Evolutionary conservation across 129 eudicot species (phyloP).

Genomic region (Arctium minus): DNA sequence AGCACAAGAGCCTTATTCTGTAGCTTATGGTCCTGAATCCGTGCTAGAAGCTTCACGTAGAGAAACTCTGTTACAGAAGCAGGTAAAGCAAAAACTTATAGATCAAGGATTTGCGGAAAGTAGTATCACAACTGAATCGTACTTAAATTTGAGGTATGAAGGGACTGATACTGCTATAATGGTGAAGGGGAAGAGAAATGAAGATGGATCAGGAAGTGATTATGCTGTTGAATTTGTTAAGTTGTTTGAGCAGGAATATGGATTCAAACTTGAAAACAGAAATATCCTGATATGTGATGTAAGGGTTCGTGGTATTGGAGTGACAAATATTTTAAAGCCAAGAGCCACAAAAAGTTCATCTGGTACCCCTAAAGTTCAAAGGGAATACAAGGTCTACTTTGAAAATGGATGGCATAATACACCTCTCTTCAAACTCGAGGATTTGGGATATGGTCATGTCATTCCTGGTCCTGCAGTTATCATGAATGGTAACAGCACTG

Average conservation of each 20-base stretch:
- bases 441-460: constrained; percentile 69
- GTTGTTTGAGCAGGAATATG: constrained; percentile 85
- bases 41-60: constrained; percentile 72
- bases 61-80: constrained; percentile 52
- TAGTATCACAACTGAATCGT: constrained; percentile 62
- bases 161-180: constrained; percentile 97
- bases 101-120: constrained; percentile 75
- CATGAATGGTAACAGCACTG: constrained; percentile 99
- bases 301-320: constrained; percentile 94
- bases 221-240: constrained; percentile 72
- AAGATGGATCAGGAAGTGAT: constrained; percentile 52
- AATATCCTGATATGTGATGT: constrained; percentile 82
- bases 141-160: constrained; percentile 79
- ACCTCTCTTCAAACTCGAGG: constrained; percentile 76
- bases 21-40: constrained; percentile 65
- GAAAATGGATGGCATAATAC: constrained; percentile 66
- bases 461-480: constrained; percentile 79
- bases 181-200: constrained; percentile 52
- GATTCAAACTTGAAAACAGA: constrained; percentile 83
- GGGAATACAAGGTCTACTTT: constrained; percentile 61
- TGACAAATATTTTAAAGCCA: constrained; percentile 88
- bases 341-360: constrained; percentile 38
- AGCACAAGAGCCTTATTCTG: constrained; percentile 88
- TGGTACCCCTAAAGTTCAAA: constrained; percentile 46
- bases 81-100: constrained; percentile 59